A percentile compares a stretch with the other conserved stretches of the same genome.
These are phyloP conservation scores for Huntiella abstrusa DNA, from an alignment of 2,329 filamentous ascomycete species.

Conservation along the genomic window DNA sequence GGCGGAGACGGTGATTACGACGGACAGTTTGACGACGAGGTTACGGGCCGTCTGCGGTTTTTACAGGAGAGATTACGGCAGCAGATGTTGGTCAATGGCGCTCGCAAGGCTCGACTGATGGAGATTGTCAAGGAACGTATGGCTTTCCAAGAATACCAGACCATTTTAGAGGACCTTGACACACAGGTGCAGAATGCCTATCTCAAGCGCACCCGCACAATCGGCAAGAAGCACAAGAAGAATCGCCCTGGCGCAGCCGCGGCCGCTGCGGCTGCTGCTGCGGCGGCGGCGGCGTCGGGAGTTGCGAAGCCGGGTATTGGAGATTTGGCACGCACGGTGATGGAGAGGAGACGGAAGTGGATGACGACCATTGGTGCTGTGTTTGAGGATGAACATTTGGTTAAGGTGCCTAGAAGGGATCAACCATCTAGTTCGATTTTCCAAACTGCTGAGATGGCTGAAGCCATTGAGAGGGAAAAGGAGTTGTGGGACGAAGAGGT, in stretches of 20 bases:
- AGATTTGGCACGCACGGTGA: constrained; percentile 74
- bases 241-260: constrained; percentile 60
- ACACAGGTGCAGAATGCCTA: constrained; percentile 88
- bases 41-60: constrained; percentile 71
- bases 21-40: constrained; percentile 80
- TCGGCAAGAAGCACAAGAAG: constrained; percentile 86
- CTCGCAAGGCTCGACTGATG: constrained; percentile 68
- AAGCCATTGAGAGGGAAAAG: constrained; percentile 54
- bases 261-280: constrained; percentile 46
- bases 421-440: constrained; percentile 57
- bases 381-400: constrained; percentile 65
- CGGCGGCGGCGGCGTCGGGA: constrained; percentile 38
- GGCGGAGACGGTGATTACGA: constrained; percentile 54
- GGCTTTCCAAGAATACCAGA: constrained; percentile 91
- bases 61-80: constrained; percentile 68
- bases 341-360: constrained; percentile 83
- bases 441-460: constrained; percentile 50
- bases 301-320: constrained; percentile 67
- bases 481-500: constrained; percentile 69
- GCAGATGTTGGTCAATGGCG: constrained; percentile 73
- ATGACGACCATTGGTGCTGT: constrained; percentile 79
- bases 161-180: constrained; percentile 91
- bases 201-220: constrained; percentile 81
- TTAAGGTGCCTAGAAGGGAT: constrained; percentile 45
- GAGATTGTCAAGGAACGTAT: constrained; percentile 83